Evolutionary conservation across 73 alveolate species (phyloP).

Genomic region (Stentor coeruleus): DNA sequence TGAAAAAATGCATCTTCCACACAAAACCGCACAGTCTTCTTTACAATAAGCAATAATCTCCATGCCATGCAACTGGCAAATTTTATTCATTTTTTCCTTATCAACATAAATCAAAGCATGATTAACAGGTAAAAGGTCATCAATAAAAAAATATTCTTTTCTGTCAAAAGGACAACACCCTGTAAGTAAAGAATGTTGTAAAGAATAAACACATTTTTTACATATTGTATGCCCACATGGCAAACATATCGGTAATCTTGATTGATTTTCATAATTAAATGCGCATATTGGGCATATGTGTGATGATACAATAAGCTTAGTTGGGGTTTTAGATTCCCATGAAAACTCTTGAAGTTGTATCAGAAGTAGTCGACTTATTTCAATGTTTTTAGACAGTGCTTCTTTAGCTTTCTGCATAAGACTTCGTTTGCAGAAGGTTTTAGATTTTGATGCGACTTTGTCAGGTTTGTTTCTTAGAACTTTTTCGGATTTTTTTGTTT

Average conservation of each 20-base stretch:
- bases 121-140: neutral
- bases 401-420: too few relatives aligned
- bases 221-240: constrained; percentile 22
- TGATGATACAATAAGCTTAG: neutral
- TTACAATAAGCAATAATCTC: neutral
- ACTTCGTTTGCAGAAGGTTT: too few relatives aligned
- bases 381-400: too few relatives aligned
- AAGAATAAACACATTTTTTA: neutral
- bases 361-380: too few relatives aligned
- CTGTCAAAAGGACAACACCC: constrained; percentile 18
- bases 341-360: too few relatives aligned
- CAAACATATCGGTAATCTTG: constrained; percentile 2
- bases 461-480: too few relatives aligned
- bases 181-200: neutral
- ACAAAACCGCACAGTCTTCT: neutral
- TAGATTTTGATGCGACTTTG: too few relatives aligned
- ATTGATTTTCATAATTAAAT: neutral
- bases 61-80: neutral
- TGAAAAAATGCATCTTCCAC: neutral
- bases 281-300: constrained; percentile 1
- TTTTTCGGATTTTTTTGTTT: too few relatives aligned
- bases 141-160: neutral
- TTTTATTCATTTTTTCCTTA: neutral
- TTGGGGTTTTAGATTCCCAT: too few relatives aligned
- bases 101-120: neutral